Base-by-base conservation (phyloP, 2,329 filamentous ascomycete species). In the Furcasterigmium sp. region DNA sequence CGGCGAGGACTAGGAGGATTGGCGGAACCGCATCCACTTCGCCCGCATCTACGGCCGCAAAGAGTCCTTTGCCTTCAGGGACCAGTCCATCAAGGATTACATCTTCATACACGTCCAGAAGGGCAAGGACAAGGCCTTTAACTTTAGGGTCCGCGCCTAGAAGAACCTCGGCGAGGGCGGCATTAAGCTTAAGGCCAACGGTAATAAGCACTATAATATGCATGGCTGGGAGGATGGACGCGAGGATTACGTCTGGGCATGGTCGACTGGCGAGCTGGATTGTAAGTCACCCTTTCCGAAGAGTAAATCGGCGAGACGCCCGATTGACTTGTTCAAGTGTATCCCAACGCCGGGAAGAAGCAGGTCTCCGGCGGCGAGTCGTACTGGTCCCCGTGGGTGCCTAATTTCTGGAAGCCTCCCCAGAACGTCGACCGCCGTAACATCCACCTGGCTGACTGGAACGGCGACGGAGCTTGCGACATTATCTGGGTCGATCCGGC, bases 381-480 rank as follows among this genome's bases (percentile, higher is more conserved):
- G 23, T 39, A 30, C 37, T 18, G 26, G 35, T 11, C 15, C 3
- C 30, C 30, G 14, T 34, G 14, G 30, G 30, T 34, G 7, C 23
- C 23, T 11, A 26, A 7, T 7, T 26, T 26, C 23, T 26, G 23
- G 23, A 26, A 11, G 23, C 23, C 23, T 7, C 23, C 23, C n/a
- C 17, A 21, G 14, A 9, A 48, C 23, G 26, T 52, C 7, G 46
- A 60, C 41, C 54, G 61, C 5, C 52, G 56, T 5, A 55, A 55
- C 34, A 37, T 67, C 4, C 57, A 65, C 35, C 46, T 67, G 8
- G 54, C 51, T 2, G 64, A 68, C 46, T 67, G 60, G 59, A 55
- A 68, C 38, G 59, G 56, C 13, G 63, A 67, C 46, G 63, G 64
- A 1, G 41, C 48, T 2, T 60, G 56, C 39, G 64, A 68, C 36